Evolutionary conservation across 495 filamentous ascomycete species (phyloP).

Genomic region (Penicillium cinerascens): DNA sequence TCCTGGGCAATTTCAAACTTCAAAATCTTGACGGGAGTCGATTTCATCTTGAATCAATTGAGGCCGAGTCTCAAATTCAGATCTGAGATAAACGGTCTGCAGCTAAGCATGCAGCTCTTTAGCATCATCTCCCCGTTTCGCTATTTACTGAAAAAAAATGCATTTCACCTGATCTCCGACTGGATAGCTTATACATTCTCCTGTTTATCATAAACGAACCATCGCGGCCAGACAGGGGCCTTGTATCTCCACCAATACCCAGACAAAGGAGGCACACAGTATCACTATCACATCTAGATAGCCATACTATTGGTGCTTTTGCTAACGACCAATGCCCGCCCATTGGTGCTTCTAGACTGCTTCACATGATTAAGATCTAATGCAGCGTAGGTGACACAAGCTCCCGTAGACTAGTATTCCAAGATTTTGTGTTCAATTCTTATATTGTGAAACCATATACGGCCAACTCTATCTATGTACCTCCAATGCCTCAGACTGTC

Average conservation of each 20-base stretch:
- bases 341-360: not conserved
- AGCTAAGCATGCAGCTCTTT: not conserved
- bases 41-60: not conserved
- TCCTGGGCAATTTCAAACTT: not conserved
- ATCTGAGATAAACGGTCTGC: not conserved
- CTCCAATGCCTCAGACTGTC: not conserved
- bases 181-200: too few species aligned
- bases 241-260: too few species aligned
- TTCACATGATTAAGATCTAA: not conserved
- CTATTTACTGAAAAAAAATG: too few species aligned
- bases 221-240: too few species aligned
- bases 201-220: too few species aligned
- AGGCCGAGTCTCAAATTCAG: not conserved
- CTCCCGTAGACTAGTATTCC: not conserved
- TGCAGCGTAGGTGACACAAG: constrained; percentile 1
- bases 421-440: constrained; percentile 1
- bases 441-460: constrained; percentile 11
- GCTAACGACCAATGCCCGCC: too few species aligned
- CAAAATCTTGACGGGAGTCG: not conserved
- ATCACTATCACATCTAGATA: too few species aligned
- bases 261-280: too few species aligned
- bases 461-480: constrained; percentile 9
- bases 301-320: too few species aligned
- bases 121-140: not conserved
- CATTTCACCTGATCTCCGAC: too few species aligned